Conservation (phyloP, 768 basidiomycete genomes). For the Fistulinella prunicolor region DNA sequence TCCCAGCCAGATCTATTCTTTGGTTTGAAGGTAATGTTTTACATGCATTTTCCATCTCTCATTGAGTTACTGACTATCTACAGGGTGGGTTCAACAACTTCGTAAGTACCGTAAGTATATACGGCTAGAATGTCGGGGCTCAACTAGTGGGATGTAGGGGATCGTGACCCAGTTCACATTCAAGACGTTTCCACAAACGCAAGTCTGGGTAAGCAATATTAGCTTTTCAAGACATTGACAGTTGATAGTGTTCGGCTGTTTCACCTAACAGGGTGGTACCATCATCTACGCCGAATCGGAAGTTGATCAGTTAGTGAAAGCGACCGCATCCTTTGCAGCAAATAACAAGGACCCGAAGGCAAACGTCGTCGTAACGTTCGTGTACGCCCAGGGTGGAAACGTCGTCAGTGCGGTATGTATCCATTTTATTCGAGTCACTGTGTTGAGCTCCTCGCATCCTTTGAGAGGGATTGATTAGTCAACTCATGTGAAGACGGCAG, state of each 20-base stretch:
- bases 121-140: neutral
- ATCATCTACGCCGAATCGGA: conserved; percentile 28
- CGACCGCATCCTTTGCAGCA: conserved; percentile 21
- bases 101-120: conserved; percentile 19
- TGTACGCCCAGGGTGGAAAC: conserved; percentile 31
- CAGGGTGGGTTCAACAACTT: conserved; percentile 68
- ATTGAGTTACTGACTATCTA: neutral
- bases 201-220: conserved; percentile 54
- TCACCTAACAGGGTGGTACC: conserved; percentile 45
- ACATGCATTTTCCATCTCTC: neutral
- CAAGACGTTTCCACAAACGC: conserved; percentile 49
- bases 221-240: neutral
- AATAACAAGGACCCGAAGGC: conserved; percentile 24
- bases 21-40: conserved; percentile 36
- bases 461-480: neutral
- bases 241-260: neutral
- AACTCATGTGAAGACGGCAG: neutral
- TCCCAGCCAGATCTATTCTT: conserved; percentile 41
- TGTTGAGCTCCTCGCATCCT: neutral
- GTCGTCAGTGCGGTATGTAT: neutral
- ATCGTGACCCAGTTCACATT: conserved; percentile 59
- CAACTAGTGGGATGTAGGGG: conserved; percentile 33
- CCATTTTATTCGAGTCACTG: neutral
- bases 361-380: conserved; percentile 35
- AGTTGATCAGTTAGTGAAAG: conserved; percentile 13